Base-by-base conservation (phyloP, 257 asterid species). In the Henckelia pumila region DNA sequence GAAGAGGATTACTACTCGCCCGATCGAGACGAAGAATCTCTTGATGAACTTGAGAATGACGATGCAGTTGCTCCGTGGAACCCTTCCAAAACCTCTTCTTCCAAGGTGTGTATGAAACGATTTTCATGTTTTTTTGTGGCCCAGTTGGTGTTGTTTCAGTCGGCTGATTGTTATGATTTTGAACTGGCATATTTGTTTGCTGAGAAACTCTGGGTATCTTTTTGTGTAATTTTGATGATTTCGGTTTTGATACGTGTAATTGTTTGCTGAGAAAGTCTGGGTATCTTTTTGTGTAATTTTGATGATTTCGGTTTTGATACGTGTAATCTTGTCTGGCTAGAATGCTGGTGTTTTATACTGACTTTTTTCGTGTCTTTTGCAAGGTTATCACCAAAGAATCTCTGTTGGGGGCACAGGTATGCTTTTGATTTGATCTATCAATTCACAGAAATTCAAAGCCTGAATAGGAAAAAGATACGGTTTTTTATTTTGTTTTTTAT, bases 401-500 rank as follows among this genome's bases (percentile, higher is more conserved):
- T 72, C 87, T 91, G 32, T 74, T 91, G 88, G 86, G 83, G 73
- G 97, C 97, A 26, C 97, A 91, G 96, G 97, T 91, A 69, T 65
- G n/a, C n/a, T n/a, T n/a, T n/a, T n/a, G n/a, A n/a, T n/a, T n/a
- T n/a, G n/a, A n/a, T n/a, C n/a, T n/a, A n/a, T n/a, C n/a, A n/a
- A n/a, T n/a, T n/a, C n/a, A n/a, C n/a, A n/a, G n/a, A 14, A 44
- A 56, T 61, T 25, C 11, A n/a, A 17, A 56, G 10, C 17, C n/a
- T 2, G 3, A 40, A 40, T n/a, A n/a, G n/a, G n/a, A n/a, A n/a
- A n/a, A n/a, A n/a, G n/a, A n/a, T n/a, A n/a, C n/a, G n/a, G n/a
- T n/a, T n/a, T n/a, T n/a, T n/a, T n/a, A n/a, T n/a, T n/a, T n/a
- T n/a, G 20, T 20, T 5, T 56, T 53, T 26, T 62, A 13, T 55